Evolutionary conservation across 345 rosid genomes (phyloP).

Genomic region (Jatropha curcas): DNA sequence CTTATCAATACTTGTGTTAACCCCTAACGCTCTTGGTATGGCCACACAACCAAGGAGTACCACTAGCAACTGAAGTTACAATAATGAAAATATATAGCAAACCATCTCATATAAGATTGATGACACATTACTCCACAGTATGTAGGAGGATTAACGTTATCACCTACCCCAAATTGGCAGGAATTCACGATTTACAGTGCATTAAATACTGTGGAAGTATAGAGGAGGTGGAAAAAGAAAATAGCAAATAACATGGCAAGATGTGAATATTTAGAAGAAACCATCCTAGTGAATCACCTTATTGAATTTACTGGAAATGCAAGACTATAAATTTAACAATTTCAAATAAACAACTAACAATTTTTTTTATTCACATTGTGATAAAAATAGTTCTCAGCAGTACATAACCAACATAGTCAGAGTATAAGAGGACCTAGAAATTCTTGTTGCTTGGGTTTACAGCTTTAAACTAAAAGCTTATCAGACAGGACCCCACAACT

Average conservation of each 20-base stretch:
- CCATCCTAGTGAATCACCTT: not conserved
- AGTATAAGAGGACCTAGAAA: not conserved
- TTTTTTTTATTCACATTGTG: not conserved
- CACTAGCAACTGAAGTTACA: not conserved
- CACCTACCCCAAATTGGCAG: not conserved
- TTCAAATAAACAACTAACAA: not conserved
- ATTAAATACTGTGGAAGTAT: not conserved
- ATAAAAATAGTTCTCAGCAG: not conserved
- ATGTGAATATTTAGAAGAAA: not conserved
- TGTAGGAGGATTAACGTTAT: not conserved
- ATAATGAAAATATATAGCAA: not conserved
- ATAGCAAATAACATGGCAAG: not conserved
- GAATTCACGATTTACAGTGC: not conserved
- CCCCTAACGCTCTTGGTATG: not conserved
- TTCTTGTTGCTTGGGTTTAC: not conserved
- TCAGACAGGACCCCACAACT: not conserved
- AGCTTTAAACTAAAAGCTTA: not conserved
- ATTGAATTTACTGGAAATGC: not conserved
- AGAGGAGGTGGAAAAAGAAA: not conserved
- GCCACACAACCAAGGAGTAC: not conserved
- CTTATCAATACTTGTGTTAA: not conserved
- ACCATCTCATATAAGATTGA: not conserved
- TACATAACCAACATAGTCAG: not conserved
- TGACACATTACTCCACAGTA: not conserved
- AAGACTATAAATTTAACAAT: not conserved